Evolutionary conservation across 306 rosid species (phyloP).

Genomic region (Dryas octopetala): DNA sequence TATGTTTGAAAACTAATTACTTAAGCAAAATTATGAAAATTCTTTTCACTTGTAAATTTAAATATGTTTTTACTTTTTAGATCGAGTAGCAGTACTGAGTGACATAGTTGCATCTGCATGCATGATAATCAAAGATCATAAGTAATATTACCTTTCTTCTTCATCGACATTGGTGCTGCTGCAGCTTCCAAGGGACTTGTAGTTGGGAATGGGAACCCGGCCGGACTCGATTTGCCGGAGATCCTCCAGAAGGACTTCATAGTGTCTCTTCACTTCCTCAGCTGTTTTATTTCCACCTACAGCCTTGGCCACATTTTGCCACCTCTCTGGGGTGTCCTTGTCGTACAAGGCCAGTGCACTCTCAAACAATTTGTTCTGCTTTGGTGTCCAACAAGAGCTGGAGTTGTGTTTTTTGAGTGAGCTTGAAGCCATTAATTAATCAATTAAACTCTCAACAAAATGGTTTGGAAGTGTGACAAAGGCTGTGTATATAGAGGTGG

Average conservation of each 20-base stretch:
- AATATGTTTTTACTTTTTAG: no score
- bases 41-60: no score
- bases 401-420: slow-evolving; percentile 42
- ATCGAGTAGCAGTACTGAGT: no score
- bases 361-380: slow-evolving; percentile 41
- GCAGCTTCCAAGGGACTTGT: slow-evolving; percentile 5
- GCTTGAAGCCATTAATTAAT: slow-evolving; percentile 50
- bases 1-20: no score
- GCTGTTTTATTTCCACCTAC: slow-evolving; percentile 37
- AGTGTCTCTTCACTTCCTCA: slow-evolving; percentile 40
- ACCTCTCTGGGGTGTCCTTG: slow-evolving; percentile 44
- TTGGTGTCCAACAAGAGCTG: slow-evolving; percentile 33
- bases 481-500: not conserved
- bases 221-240: slow-evolving; percentile 44
- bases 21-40: no score
- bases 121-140: not conserved
- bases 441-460: not conserved
- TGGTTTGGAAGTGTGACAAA: not conserved
- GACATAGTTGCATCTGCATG: no score
- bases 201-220: slow-evolving; percentile 39
- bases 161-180: slow-evolving; percentile 7
- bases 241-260: slow-evolving; percentile 39
- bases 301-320: slow-evolving; percentile 45
- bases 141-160: slow-evolving; percentile 8
- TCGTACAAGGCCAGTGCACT: slow-evolving; percentile 43